Conservation (phyloP, 768 basidiomycete genomes). For the Tricholomella constricta region DNA sequence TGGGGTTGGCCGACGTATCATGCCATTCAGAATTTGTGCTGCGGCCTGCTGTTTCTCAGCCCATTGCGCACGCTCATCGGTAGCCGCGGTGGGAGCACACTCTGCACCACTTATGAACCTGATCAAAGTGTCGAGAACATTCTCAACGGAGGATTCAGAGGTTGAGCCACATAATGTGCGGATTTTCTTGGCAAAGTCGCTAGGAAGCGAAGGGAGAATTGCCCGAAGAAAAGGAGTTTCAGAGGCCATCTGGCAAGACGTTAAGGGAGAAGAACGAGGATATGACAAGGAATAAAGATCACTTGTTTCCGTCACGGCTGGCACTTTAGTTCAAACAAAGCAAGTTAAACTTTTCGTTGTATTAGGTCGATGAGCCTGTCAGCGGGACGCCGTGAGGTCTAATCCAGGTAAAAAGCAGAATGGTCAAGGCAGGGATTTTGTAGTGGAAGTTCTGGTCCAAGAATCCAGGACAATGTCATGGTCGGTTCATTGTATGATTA, state of each 20-base stretch:
- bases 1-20: constrained; percentile 23
- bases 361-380: no score
- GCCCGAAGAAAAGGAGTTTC: constrained; percentile 33
- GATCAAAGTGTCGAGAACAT: constrained; percentile 42
- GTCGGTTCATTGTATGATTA: no score
- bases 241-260: constrained; percentile 24
- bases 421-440: no score
- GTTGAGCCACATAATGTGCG: constrained; percentile 32
- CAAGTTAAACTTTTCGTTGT: no score
- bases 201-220: constrained; percentile 35
- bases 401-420: no score
- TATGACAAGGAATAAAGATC: constrained; percentile 12
- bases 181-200: constrained; percentile 35
- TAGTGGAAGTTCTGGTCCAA: no score
- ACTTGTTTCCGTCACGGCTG: not conserved
- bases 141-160: constrained; percentile 28
- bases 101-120: constrained; percentile 45
- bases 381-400: no score
- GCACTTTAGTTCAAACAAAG: not conserved
- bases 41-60: constrained; percentile 35
- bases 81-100: constrained; percentile 31
- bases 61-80: constrained; percentile 37
- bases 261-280: not conserved
- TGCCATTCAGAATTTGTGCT: constrained; percentile 28
- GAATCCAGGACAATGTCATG: no score